Base-by-base conservation (phyloP, 257 asterid species). In the Plantago elongata region DNA sequence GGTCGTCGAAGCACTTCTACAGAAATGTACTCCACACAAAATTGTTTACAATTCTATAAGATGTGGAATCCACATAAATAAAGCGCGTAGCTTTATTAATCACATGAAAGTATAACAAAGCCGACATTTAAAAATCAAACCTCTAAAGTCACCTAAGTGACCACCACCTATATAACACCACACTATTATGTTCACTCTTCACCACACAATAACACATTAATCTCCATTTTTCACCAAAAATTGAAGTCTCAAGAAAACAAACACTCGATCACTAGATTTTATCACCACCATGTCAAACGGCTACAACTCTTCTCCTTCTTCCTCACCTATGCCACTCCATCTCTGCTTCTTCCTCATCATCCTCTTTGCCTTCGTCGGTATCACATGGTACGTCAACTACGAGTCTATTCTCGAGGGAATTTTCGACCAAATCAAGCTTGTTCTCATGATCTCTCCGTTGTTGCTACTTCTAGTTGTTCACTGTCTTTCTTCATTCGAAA, bases 351-450 rank as follows among this genome's bases (percentile, higher is more conserved):
- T 90, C 85, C 79, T 88, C 61, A 22, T 79, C 18, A 75, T 82
- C 34, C 77, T 90, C n/a, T 72, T 75, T 69, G 62, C 72, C 38
- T 90, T 90, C 68, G 83, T 90, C 6, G 77, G 85, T 14, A 64
- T 88, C 67, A 83, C 91, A 7, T 90, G 98, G 98, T 88, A 88
- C 89, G 62, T 83, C 50, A 83, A 79, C 67, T 83, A 77, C 72
- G 96, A 83, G 46, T 77, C 83, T 37, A 34, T 85, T 1, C 84
- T 90, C 64, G 96, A 77, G 43, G 89, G 87, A 30, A 11, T 90
- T 6, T 76, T 88, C 68, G 95, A 88, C 16, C 91, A 79, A 62
- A 49, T 90, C 3, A 88, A 84, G 73, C 64, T 85, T n/a, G 0
- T 83, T 3, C 76, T 88, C 29, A 80, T 90, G 81, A 47, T 84